Percentiles rank a stretch among this genome's conserved stretches.
Conservation (phyloP, 371 early-diverging fungal species). For the Mucor indicus region DNA sequence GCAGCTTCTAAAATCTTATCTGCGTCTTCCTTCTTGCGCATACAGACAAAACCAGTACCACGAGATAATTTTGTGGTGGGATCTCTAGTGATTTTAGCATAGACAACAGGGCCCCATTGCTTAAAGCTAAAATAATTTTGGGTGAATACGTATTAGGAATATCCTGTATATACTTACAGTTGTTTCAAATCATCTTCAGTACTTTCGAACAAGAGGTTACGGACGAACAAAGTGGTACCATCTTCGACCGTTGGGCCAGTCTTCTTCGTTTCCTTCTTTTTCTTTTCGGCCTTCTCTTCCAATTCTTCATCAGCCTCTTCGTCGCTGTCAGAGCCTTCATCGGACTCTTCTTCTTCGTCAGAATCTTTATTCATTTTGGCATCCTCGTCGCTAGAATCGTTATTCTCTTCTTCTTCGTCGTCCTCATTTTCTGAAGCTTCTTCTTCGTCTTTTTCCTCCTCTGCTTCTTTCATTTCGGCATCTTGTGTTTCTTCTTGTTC, state of each 20-base stretch:
- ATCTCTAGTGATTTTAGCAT: slow-evolving; percentile 84
- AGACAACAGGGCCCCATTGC: slow-evolving; percentile 76
- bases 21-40: slow-evolving; percentile 68
- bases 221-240: slow-evolving; percentile 86
- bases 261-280: slow-evolving; percentile 14
- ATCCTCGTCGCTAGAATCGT: slow-evolving; percentile 11
- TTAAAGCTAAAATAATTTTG: slow-evolving; percentile 48
- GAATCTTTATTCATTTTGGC: slow-evolving; percentile 1
- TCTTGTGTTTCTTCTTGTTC: slow-evolving; percentile 29
- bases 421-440: slow-evolving; percentile 35
- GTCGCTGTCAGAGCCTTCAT: slow-evolving; percentile 17
- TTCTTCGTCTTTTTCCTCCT: slow-evolving; percentile 39
- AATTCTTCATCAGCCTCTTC: slow-evolving; percentile 37
- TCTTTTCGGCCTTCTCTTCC: slow-evolving; percentile 16
- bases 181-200: slow-evolving; percentile 78
- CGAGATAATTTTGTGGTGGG: slow-evolving; percentile 75
- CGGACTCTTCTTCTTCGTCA: slow-evolving; percentile 42
- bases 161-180: slow-evolving; percentile 47
- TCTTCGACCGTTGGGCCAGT: slow-evolving; percentile 46
- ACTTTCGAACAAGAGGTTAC: slow-evolving; percentile 89
- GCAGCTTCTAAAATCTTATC: slow-evolving; percentile 71
- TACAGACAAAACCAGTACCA: slow-evolving; percentile 94
- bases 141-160: neutral
- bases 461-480: slow-evolving; percentile 24
- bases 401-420: slow-evolving; percentile 32